Evolutionary conservation across 2,329 filamentous ascomycete genomes (phyloP), one percentile per base, ranked within the genome.

Genomic region (Blumeria hordei): DNA sequence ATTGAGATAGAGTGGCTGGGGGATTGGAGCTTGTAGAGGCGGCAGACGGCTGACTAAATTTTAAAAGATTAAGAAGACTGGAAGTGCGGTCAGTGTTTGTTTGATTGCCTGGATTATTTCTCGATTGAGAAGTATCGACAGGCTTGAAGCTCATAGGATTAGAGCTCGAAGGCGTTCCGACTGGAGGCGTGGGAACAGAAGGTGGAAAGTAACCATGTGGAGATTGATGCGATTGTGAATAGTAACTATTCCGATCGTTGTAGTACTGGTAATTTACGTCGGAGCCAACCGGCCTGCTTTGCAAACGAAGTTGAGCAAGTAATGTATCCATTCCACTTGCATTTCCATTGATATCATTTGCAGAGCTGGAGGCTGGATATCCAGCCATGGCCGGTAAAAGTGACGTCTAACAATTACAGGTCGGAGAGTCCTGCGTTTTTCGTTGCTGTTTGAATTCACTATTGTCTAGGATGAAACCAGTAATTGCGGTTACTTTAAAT

Each of bases 41-140:
- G 16, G 64, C 60, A 53, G 68, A 58, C 41, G 71, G 67, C 60
- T 75, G 71, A 58, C 74, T 79, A 67, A 80, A 82, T 66, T 79
- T 80, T 59, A 85, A 71, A 58, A 84, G 67, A 62, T 76, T 82
- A 57, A 84, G 71, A 59, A 85, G 66, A 62, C 75, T 77, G 58
- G 72, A 71, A 14, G 75, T 74, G 57, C 73, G 71, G 56, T 72
- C 71, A 53, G 68, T 65, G 57, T 69, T 71, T 67, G 59, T 66
- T 21, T 60, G n/a, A 28, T 57, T 57, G 49, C 63, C 61, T 21
- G 53, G 53, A 18, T 60, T 56, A 49, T 60, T 55, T 60, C 68
- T 66, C 50, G 66, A 66, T 36, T 68, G 67, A 56, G 73, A 72
- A 28, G 56, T 59, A 21, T 65, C 63, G 58, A 71, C 74, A 9